Conservation (phyloP, 2,329 filamentous ascomycete species). For the Ceratocystis papillata region DNA sequence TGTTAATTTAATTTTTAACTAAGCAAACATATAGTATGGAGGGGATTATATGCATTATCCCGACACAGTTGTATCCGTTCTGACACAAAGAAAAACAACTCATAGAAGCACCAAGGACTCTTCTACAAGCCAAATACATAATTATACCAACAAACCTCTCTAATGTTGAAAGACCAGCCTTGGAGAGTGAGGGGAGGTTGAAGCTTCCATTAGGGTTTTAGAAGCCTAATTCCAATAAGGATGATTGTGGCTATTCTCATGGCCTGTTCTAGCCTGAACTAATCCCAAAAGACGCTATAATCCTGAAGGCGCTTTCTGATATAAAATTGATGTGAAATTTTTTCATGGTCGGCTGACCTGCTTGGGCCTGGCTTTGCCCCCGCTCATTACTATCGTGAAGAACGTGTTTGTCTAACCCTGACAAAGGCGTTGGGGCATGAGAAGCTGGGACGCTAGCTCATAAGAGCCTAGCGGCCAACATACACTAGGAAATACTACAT, state of each 20-base stretch:
- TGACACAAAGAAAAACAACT: no score
- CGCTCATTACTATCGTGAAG: neutral
- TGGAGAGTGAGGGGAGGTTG: neutral
- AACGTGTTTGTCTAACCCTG: neutral
- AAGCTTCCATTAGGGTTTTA: neutral
- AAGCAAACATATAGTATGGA: neutral
- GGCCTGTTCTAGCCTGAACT: conserved; percentile 3
- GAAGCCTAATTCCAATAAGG: neutral
- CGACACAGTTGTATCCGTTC: no score
- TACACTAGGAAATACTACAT: neutral
- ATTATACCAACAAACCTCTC: neutral
- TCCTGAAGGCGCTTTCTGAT: neutral
- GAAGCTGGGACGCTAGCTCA: neutral
- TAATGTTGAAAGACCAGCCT: neutral
- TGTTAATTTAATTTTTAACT: neutral
- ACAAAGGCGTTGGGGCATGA: neutral
- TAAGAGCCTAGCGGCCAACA: neutral
- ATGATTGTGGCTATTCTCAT: neutral
- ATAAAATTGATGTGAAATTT: conserved; percentile 7
- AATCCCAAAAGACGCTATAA: neutral
- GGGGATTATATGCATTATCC: neutral
- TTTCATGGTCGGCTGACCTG: conserved; percentile 17
- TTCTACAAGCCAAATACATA: no score
- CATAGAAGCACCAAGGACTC: neutral
- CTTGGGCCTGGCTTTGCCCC: neutral